Evolutionary conservation across 345 rosid genomes (phyloP), one percentile per base, ranked within the genome.

Genomic region (Aquilaria malaccensis): DNA sequence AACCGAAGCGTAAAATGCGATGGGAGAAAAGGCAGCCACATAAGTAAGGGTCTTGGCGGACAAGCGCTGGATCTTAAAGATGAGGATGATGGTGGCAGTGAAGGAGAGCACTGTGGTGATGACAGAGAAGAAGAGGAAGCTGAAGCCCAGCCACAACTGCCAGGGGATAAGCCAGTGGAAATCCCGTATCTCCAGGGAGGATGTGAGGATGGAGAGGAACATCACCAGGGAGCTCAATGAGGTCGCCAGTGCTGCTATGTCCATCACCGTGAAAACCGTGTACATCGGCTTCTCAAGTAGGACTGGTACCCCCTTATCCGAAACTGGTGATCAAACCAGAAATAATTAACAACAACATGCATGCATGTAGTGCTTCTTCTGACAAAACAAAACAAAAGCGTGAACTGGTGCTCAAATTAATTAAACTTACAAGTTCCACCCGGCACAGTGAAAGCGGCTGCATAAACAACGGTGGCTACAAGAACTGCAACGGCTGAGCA

Each of bases 401-500:
- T 22, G 22, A 22, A 22, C 22, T 22, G 22, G 22, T 22, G 22
- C 22, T 22, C 22, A 22, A 22, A 22, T 22, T 22, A 22, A 37
- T 37, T 4, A 37, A 3, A 37, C 43, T 37, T 37, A 37, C 56
- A 4, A 10, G 10, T 14, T 2, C 67, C 72, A n/a, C 72, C 67
- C 0, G 75, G 71, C 13, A 62, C 60, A 1, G 71, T 66, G 45
- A 51, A 72, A 50, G 67, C 67, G 4, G 70, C 67, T 1, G 75
- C 51, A 0, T 50, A 72, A 5, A 62, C 67, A 11, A 72, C 64
- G 2, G 64, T 58, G 45, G 75, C 67, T 1, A 72, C 56, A 1
- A 75, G 67, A 15, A 63, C 57, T 0, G 79, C 66, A 6, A 75
- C 75, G 3, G 64, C 14, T 2, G 72, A 62, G 69, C 78, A 66